phyloP scores from a whole-genome alignment of 768 basidiomycete species.

The Lactarius trivialis region DNA sequence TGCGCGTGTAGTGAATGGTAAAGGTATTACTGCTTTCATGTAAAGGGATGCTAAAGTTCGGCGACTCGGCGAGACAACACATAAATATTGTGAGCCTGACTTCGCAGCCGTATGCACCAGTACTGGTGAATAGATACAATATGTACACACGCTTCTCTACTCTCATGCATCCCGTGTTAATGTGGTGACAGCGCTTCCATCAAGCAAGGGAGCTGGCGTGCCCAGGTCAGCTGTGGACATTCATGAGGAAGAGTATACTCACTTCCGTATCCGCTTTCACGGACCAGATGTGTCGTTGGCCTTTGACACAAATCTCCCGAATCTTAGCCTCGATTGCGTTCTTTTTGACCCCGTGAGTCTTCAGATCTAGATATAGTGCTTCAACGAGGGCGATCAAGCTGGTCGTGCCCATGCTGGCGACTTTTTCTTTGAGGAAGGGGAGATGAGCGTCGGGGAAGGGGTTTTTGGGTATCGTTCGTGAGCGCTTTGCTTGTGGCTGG shows the following conservation, averaged over 20 bases:
- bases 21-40: background rate
- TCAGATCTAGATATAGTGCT: conserved; percentile 62
- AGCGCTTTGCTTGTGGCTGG: conserved; percentile 26
- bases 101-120: background rate
- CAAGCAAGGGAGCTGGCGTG: conserved; percentile 1
- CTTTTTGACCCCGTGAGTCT: conserved; percentile 70
- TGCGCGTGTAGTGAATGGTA: background rate
- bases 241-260: background rate
- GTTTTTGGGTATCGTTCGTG: conserved; percentile 38
- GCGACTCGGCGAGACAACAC: background rate
- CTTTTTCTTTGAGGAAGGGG: conserved; percentile 53
- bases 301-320: conserved; percentile 68
- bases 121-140: conserved; percentile 4
- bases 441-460: conserved; percentile 65
- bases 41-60: background rate
- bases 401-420: conserved; percentile 51
- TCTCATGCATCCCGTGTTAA: background rate
- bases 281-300: conserved; percentile 66
- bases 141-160: background rate
- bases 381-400: conserved; percentile 67
- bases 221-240: background rate
- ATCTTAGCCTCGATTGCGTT: conserved; percentile 79
- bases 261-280: conserved; percentile 38
- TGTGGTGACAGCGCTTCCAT: background rate
- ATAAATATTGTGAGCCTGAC: background rate